phyloP scores from a whole-genome alignment of 371 early-diverging fungal species.

The Rhizopus sp. region DNA sequence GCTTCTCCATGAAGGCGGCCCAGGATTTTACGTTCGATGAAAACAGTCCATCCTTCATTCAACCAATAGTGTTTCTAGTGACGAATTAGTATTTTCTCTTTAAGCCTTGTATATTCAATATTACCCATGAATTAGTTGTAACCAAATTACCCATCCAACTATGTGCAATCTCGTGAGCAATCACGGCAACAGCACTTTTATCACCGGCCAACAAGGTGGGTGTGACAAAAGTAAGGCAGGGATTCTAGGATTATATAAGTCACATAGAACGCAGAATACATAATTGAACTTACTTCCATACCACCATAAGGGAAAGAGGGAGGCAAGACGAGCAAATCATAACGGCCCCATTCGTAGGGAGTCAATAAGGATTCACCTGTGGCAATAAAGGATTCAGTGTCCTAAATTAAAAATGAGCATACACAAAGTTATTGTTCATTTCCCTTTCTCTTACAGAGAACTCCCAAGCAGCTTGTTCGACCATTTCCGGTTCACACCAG shows the following conservation, averaged over 20 bases:
- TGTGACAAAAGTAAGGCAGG: constrained; percentile 89
- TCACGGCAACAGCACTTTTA: constrained; percentile 93
- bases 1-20: constrained; percentile 81
- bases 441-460: constrained; percentile 60
- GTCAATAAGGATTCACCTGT: constrained; percentile 86
- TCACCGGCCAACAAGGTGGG: constrained; percentile 93
- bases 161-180: constrained; percentile 97
- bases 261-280: neutral
- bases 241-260: constrained; percentile 58
- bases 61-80: constrained; percentile 80
- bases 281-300: constrained; percentile 74
- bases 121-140: constrained; percentile 87
- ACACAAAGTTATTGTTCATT: neutral
- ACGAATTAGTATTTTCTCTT: neutral
- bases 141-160: constrained; percentile 98
- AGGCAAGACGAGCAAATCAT: constrained; percentile 90
- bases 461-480: constrained; percentile 92
- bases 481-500: constrained; percentile 93
- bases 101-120: neutral
- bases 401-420: constrained; percentile 27
- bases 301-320: constrained; percentile 93
- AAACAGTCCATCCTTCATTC: constrained; percentile 96
- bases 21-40: constrained; percentile 90
- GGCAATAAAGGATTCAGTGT: constrained; percentile 86
- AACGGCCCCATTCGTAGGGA: constrained; percentile 96